Evolutionary conservation across 305 asterid genomes (phyloP), one percentile per base, ranked within the genome.

Genomic region (Solanum hybrid): DNA sequence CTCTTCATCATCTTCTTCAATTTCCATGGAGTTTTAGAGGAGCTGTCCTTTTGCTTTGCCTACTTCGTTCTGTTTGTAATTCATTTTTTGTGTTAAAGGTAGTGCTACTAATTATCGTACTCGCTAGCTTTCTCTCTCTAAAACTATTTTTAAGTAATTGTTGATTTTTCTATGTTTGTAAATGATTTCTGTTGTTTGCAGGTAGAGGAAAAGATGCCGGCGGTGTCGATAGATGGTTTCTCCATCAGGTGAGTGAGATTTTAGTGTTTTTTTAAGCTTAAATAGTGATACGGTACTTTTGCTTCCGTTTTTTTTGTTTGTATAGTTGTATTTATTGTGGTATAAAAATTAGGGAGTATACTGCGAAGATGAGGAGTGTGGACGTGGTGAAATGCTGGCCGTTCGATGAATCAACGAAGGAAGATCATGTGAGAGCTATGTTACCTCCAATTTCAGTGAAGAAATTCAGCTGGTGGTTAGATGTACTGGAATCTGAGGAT

Each of bases 341-440:
- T n/a, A 3, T 56, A 64, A 51, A 26, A 78, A 91, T 66, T 85
- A 96, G 98, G 69, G 98, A 93, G 93, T 94, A 94, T 90, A 89
- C 92, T 20, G 93, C 96, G 56, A 89, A 93, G 93, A 93, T 93
- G 98, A 93, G 98, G 90, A 92, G 93, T 36, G 90, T 91, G 73
- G 90, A 94, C 94, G 95, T 94, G 95, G 93, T 87, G 89, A 92
- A 94, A 69, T 93, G 96, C 94, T 96, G 98, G 96, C 98, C 98
- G 29, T 96, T 96, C 86, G 94, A 92, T 89, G 94, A 91, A 32
- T 71, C 85, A 8, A 24, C 88, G 20, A 73, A 82, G 40, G 94
- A 90, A 78, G 92, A 91, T 34, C 87, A 89, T 46, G 90, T 92
- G 8, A 88, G 88, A 76, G 91, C 95, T 5, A 79, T 91, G 87